phyloP scores from a whole-genome alignment of 2,329 filamentous ascomycete genomes.

The Cercospora janseana region DNA sequence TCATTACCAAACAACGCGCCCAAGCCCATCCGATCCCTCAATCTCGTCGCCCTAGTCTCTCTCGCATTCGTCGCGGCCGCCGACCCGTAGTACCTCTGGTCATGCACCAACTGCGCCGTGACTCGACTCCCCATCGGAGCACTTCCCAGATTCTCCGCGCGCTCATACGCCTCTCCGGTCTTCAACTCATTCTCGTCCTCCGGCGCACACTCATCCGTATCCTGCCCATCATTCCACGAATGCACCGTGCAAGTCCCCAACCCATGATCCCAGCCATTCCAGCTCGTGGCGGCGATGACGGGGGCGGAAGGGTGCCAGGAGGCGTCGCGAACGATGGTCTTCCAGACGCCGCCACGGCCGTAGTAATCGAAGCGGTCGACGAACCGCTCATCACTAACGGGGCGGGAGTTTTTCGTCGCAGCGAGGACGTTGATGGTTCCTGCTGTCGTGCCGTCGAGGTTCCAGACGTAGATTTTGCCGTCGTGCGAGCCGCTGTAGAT shows the following conservation, averaged over 20 bases:
- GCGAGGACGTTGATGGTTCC: constrained; percentile 71
- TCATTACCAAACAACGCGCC: constrained; percentile 30
- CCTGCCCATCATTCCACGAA: constrained; percentile 67
- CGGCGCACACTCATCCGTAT: constrained; percentile 58
- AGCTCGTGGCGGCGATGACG: constrained; percentile 78
- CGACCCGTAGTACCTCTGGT: constrained; percentile 44
- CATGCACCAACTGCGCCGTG: constrained; percentile 57
- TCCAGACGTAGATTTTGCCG: constrained; percentile 87
- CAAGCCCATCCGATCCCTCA: constrained; percentile 31
- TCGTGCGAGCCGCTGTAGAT: constrained; percentile 91
- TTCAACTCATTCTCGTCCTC: constrained; percentile 21
- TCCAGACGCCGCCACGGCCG: constrained; percentile 61
- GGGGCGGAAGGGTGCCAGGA: constrained; percentile 88
- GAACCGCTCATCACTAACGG: constrained; percentile 52
- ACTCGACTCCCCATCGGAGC: constrained; percentile 57
- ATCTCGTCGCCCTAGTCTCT: constrained; percentile 20
- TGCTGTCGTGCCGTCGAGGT: constrained; percentile 83
- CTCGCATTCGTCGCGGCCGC: not conserved
- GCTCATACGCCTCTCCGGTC: constrained; percentile 32
- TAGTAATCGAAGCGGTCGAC: constrained; percentile 58
- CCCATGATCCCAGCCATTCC: constrained; percentile 74
- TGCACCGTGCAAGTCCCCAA: constrained; percentile 76
- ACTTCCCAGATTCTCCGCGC: constrained; percentile 32
- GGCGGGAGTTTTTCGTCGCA: constrained; percentile 64
- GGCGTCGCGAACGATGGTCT: constrained; percentile 79